Conservation (phyloP, 176 grass and related monocot genomes). For the Thalia dealbata region DNA sequence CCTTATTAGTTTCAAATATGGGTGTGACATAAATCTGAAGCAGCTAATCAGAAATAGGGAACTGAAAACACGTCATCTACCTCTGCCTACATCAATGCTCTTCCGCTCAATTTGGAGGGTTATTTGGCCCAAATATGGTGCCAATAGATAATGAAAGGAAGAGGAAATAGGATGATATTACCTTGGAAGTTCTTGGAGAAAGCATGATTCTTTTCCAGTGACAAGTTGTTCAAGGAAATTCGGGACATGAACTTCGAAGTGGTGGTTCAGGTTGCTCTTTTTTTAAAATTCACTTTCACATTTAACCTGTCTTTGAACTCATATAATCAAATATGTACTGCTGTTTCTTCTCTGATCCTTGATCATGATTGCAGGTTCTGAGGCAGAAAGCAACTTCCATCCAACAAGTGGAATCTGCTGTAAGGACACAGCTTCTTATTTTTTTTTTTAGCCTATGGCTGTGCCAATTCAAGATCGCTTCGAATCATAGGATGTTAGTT, state of each 20-base stretch:
- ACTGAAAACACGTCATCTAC: too few relatives aligned
- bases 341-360: neutral
- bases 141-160: too few relatives aligned
- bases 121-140: too few relatives aligned
- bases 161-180: too few relatives aligned
- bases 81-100: too few relatives aligned
- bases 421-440: neutral
- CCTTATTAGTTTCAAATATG: too few relatives aligned
- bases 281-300: neutral
- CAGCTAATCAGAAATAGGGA: too few relatives aligned
- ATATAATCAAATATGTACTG: neutral
- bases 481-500: too few relatives aligned
- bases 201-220: constrained; percentile 40
- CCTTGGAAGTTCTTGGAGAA: too few relatives aligned
- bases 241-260: constrained; percentile 97
- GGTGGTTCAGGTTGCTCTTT: constrained; percentile 70
- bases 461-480: too few relatives aligned
- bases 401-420: constrained; percentile 88
- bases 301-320: neutral
- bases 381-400: constrained; percentile 97
- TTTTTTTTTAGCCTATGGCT: neutral
- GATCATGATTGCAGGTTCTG: constrained; percentile 56
- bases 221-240: constrained; percentile 97
- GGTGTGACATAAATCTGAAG: too few relatives aligned
- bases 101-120: too few relatives aligned